Base-by-base conservation (phyloP, 2,329 filamentous ascomycete genomes). In the Ophiosphaerella herpotricha region DNA sequence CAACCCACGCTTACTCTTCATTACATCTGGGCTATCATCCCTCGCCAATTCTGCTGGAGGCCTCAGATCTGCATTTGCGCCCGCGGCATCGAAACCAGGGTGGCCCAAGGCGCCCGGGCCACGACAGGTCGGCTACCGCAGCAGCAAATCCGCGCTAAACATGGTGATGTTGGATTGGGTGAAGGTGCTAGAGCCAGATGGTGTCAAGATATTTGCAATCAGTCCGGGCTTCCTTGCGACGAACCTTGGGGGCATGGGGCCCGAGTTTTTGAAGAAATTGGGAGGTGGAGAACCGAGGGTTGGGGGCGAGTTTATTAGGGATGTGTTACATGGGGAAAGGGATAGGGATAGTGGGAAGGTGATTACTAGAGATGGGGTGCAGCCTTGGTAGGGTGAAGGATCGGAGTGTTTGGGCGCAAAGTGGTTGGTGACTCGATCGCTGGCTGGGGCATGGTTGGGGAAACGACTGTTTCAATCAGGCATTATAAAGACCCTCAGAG, bases 101-200 rank as follows among this genome's bases (percentile, higher is more conserved):
- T 81, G 79, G 77, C 78, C 78, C 5, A 79, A 80, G 62, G 38
- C 43, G 3, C 18, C 18, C 2, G 43, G 47, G 6, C 36, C 57
- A 18, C 59, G 66, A 34, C 56, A 59, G 2, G 53, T 68, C 2
- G 59, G 55, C 7, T 78, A 78, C 54, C 70, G 74, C 24, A 63
- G 63, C 56, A 64, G 64, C 39, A 79, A 80, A 61, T 67, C 73
- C 2, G 78, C 71, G 0, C 45, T 80, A 54, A 80, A 77, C 38
- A 80, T 80, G 64, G 16, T 79, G 53, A 77, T 77, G 72, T 56
- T 77, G 33, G 71, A 78, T 11, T 82, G 78, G 77, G 12, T 50
- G 13, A 35, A 37, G 5, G 43, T 39, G 13, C 38, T 58, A 18
- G 41, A 50, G 8, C 42, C 42, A n/a, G 55, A 58, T 46, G 55